A percentile compares a stretch with the other conserved stretches of the same genome.
These are phyloP conservation scores for Cerrena zonata DNA, from an alignment of 1,284 basidiomycete species.

Conservation along the genomic window DNA sequence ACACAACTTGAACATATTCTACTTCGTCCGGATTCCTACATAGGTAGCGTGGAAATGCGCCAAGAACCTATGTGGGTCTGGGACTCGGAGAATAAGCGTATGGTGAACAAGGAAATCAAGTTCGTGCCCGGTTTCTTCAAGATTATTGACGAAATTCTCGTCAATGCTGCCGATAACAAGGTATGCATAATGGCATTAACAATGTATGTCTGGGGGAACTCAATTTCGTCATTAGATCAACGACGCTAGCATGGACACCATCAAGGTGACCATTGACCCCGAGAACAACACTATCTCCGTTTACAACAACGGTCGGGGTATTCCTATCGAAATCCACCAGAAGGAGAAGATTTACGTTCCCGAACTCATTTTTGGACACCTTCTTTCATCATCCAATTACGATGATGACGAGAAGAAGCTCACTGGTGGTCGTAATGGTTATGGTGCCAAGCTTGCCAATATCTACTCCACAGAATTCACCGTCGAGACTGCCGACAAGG, in stretches of 20 bases:
- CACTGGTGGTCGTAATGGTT: conserved; percentile 97
- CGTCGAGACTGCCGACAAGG: conserved; percentile 95
- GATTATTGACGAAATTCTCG: conserved; percentile 98
- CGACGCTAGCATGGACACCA: conserved; percentile 79
- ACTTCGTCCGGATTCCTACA: conserved; percentile 96
- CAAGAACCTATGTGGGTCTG: conserved; percentile 89
- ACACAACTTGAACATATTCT: conserved; percentile 96
- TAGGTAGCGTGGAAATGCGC: conserved; percentile 86
- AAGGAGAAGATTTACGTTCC: conserved; percentile 95
- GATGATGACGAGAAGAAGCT: conserved; percentile 99
- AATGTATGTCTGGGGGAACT: not conserved
- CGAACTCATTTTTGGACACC: conserved; percentile 94
- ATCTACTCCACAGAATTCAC: conserved; percentile 97
- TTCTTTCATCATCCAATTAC: conserved; percentile 95
- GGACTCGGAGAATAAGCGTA: conserved; percentile 73
- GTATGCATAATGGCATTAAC: conserved; percentile 35
- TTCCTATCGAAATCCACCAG: conserved; percentile 93
- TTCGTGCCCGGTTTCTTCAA: conserved; percentile 99
- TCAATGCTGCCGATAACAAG: conserved; percentile 99
- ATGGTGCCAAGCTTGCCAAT: conserved; percentile 96
- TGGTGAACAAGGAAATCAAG: conserved; percentile 78
- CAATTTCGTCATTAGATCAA: conserved; percentile 60
- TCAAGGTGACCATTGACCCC: conserved; percentile 84
- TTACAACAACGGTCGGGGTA: conserved; percentile 93
- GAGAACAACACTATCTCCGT: conserved; percentile 86